Base-by-base conservation (phyloP, 176 grass and related monocot genomes). In the Oryza nivara region DNA sequence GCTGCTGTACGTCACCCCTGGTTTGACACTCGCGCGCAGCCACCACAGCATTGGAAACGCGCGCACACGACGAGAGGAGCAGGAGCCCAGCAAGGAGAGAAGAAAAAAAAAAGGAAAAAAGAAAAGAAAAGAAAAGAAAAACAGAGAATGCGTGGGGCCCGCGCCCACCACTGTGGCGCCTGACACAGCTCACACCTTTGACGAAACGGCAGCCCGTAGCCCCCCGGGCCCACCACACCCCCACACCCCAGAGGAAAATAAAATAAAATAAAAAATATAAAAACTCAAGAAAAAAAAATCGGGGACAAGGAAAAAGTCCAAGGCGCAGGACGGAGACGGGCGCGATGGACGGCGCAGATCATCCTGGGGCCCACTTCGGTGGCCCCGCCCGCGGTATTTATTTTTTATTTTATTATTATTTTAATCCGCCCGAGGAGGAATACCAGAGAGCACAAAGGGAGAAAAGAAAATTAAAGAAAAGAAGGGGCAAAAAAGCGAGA, bases 151-250 rank as follows among this genome's bases (percentile, higher is more conserved):
- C 9, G 22, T 0, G 80, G 88, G 80, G 0, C 75, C 85, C 89
- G 75, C 70, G 6, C 5, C 32, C 38, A 41, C 52, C 22, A 68
- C 70, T 36, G 88, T 32, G n/a, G 70, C 89, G 63, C 84, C 89
- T 91, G 89, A 84, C 85, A 87, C 85, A 75, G 80, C 80, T 76
- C 84, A 84, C 84, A 79, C 85, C 89, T 91, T 84, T 80, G 89
- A 91, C 85, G 89, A 87, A 87, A 76, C 89, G 75, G 80, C 70
- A 70, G 41, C 80, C 40, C 75, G 73, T 58, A 78, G 65, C 3
- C 45, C 3, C 45, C 45, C 52, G 36, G 13, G 46, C 74, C 58
- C 74, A 20, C 47, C 51, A 15, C 3, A 56, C 26, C 51, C 40
- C 30, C 20, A n/a, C 63, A 14, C 1, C 26, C 11, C 7, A 0